Conservation (phyloP, 306 rosid species). For the Castanea mollissima region DNA sequence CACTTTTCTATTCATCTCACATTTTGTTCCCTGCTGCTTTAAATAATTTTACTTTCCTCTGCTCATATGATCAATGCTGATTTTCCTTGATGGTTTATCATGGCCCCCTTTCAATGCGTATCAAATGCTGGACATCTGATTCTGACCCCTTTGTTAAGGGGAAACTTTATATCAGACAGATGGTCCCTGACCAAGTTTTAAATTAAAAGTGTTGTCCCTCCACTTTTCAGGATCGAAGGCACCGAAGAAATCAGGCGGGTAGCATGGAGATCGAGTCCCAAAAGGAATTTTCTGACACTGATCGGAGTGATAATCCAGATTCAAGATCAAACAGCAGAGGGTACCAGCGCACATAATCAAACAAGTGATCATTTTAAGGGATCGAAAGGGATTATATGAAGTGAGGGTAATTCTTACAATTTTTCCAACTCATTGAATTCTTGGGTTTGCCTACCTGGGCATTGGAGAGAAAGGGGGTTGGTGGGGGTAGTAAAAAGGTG, state of each 20-base stretch:
- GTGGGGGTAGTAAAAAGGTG: conserved; percentile 22
- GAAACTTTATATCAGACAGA: background rate
- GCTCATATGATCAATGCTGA: background rate
- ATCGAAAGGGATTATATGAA: conserved; percentile 37
- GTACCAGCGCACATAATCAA: conserved; percentile 35
- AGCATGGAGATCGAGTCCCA: conserved; percentile 78
- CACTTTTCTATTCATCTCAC: background rate
- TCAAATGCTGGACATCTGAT: background rate
- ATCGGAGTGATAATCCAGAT: conserved; percentile 60
- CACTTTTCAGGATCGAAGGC: conserved; percentile 75
- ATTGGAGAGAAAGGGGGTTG: conserved; percentile 21
- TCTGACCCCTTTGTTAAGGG: background rate
- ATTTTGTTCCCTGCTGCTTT: background rate
- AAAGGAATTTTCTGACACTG: conserved; percentile 72
- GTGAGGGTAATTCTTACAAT: conserved; percentile 35
- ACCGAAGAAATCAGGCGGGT: conserved; percentile 57
- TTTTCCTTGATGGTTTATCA: background rate
- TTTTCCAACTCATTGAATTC: conserved; percentile 33
- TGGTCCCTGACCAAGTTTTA: background rate
- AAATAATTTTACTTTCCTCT: background rate
- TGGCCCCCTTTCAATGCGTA: background rate
- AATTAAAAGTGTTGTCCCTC: background rate
- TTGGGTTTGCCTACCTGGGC: conserved; percentile 39
- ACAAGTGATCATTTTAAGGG: conserved; percentile 23
- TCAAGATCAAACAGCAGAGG: conserved; percentile 60